Base-by-base conservation (phyloP, 352 stramenopile genomes). In the Pythium aristosporum region DNA sequence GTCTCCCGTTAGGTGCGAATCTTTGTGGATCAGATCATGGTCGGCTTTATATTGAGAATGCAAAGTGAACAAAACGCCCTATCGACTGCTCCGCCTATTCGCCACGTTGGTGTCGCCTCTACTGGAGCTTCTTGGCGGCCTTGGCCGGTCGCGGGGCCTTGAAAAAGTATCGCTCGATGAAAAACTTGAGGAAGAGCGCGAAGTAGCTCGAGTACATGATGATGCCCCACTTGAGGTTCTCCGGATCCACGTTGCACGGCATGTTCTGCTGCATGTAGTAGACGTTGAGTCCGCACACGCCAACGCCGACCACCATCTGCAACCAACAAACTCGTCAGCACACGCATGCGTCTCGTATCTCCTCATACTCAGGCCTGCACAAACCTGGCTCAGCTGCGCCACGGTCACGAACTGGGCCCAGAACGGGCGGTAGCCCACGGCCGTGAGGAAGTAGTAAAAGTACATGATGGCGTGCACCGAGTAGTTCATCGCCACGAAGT, bases 401-500 rank as follows among this genome's bases (percentile, higher is more conserved):
- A 97, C 79, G 11, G 92, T 98, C 61, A 98, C 85, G 25, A 88
- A 83, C 58, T 80, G 77, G 5, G 85, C 82, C 79, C 85, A 93
- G 37, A 73, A 79, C 30, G 85, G 85, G 54, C 85, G 86, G 71
- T 82, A 92, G 62, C 82, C 80, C 54, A 93, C 68, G 21, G 91
- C 91, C 52, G 82, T 89, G 56, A 98, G 82, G 63, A 93, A 97
- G 75, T 98, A 98, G 84, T 98, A 98, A 50, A 93, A 95, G 79
- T 99, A 99, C 96, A 99, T 99, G 70, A 98, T 79, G 30, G 92
- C 90, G 75, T 99, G 96, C 48, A 99, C 96, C 53, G 80, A 89
- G 82, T 98, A 99, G 78, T 99, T 99, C 95, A 99, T 99, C 25
- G 95, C 89, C 34, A 98, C 90, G 75, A 99, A 99, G 84, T 98